A percentile compares a stretch with the other conserved stretches of the same genome.
These are phyloP conservation scores for Acrodontium crateriforme DNA, from an alignment of 2,329 filamentous ascomycete species.

Conservation along the genomic window DNA sequence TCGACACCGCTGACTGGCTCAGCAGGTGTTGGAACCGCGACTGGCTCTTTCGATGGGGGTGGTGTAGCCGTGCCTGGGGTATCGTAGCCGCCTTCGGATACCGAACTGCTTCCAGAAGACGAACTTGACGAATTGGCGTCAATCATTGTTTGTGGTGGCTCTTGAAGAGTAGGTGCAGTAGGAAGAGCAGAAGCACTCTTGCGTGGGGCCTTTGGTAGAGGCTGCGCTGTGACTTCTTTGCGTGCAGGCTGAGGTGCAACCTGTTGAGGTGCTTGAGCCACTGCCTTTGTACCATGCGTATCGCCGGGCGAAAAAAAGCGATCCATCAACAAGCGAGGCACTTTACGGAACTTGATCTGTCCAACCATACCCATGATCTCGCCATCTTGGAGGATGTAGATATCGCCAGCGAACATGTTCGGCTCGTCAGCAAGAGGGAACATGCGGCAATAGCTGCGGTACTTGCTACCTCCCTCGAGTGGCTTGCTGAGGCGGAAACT, in stretches of 20 bases:
- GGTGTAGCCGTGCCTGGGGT: neutral
- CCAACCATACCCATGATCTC: conserved; percentile 8
- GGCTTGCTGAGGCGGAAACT: conserved; percentile 17
- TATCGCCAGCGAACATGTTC: conserved; percentile 6
- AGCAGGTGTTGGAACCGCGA: neutral
- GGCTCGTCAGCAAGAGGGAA: conserved; percentile 6
- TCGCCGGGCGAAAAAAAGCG: conserved; percentile 30
- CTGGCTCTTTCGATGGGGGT: neutral
- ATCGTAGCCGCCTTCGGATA: no score
- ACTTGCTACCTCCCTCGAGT: conserved; percentile 17
- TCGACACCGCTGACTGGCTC: neutral
- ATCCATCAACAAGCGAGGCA: conserved; percentile 24
- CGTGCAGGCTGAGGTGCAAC: no score
- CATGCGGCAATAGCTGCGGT: conserved; percentile 21
- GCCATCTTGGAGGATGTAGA: conserved; percentile 10
- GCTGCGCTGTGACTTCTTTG: neutral
- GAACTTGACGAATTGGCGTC: neutral
- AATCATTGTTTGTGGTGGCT: neutral
- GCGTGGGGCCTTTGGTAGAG: neutral
- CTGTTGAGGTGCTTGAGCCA: no score
- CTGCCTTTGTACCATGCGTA: no score
- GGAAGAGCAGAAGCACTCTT: neutral
- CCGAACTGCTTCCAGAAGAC: neutral
- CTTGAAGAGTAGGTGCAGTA: neutral
- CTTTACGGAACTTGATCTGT: conserved; percentile 22